Conservation (phyloP, 179 eudicot genomes). For the Carnegiea gigantea region DNA sequence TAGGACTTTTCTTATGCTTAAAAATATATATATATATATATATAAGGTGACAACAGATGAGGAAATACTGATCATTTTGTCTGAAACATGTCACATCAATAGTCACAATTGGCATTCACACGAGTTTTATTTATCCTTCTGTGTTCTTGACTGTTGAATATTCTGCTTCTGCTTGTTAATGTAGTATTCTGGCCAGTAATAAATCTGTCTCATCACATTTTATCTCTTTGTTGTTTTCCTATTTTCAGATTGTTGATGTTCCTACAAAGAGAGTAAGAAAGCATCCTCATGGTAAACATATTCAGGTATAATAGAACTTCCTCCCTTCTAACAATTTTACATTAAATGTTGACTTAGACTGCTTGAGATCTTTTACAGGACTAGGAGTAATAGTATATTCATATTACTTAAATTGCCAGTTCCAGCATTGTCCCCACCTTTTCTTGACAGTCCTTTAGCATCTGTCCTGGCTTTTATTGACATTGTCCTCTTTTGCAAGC, state of each 20-base stretch:
- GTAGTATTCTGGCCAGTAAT: background rate
- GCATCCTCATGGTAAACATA: constrained; percentile 88
- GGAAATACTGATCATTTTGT: background rate
- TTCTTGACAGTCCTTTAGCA: no score
- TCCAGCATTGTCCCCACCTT: background rate
- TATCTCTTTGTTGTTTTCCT: background rate
- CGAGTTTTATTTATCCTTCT: background rate
- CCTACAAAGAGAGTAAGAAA: constrained; percentile 94
- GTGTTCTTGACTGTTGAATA: background rate
- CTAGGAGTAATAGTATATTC: background rate
- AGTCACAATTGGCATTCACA: background rate
- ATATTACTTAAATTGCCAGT: background rate
- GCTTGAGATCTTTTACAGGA: background rate
- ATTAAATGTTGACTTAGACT: background rate
- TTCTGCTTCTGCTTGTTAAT: background rate
- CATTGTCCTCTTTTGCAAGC: background rate
- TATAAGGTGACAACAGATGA: no score
- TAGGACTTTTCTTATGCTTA: no score
- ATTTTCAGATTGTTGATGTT: constrained; percentile 72
- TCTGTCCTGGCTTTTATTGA: background rate
- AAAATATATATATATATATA: no score
- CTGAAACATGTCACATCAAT: background rate
- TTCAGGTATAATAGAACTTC: constrained; percentile 53
- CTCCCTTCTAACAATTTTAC: background rate
- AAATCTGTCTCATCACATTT: constrained; percentile 3